phyloP scores from a whole-genome alignment of 148 eudicot genomes.

The Rhododendron henanense region DNA sequence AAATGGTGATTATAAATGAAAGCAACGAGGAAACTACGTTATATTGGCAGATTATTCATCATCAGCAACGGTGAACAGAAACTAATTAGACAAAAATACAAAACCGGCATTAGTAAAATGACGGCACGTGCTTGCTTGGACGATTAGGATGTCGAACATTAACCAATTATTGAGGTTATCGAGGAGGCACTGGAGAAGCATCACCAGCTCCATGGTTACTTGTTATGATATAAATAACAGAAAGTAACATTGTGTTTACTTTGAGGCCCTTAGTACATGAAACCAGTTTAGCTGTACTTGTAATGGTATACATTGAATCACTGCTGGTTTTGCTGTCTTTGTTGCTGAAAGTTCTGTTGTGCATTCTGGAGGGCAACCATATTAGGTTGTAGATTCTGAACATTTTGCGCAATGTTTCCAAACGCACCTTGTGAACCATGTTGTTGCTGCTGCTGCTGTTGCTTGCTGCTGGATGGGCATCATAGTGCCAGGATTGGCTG shows the following conservation, averaged over 20 bases:
- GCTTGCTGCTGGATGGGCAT: conserved; percentile 63
- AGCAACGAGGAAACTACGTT: not conserved
- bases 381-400: conserved; percentile 67
- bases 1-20: not conserved
- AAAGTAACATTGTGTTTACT: not conserved
- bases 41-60: not conserved
- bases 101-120: not conserved
- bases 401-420: conserved; percentile 63
- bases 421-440: conserved; percentile 60
- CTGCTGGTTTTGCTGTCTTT: conserved; percentile 77
- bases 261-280: not conserved
- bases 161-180: not conserved
- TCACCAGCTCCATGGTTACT: not conserved
- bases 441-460: conserved; percentile 56
- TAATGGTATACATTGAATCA: conserved; percentile 10
- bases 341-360: conserved; percentile 75
- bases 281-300: not conserved
- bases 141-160: not conserved
- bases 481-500: conserved; percentile 57
- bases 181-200: not conserved
- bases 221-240: not conserved
- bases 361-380: conserved; percentile 63
- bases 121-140: not conserved
- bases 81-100: not conserved
- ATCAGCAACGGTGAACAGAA: not conserved